Base-by-base conservation (phyloP, 306 rosid species). In the Cicer pinnatifidum region DNA sequence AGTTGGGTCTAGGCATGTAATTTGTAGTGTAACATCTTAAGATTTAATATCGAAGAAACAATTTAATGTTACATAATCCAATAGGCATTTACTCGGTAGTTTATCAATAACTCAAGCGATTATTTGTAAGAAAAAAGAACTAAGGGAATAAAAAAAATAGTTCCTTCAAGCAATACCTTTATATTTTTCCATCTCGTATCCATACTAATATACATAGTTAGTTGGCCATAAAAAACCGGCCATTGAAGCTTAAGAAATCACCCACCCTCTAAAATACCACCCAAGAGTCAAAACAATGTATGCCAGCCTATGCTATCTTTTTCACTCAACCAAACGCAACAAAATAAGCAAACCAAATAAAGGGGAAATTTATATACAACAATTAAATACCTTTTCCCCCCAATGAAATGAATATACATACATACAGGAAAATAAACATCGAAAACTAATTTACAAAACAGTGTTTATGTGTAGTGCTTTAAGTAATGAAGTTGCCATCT, bases 391-490 rank as follows among this genome's bases (percentile, higher is more conserved):
- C 66, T 62, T 45, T 45, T 41, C 28, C 81, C 63, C 63, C 70
- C 80, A 16, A 47, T 58, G 67, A 57, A 69, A 54, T 71, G 12
- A 60, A 77, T 43, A 59, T 12, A 23, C 59, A 28, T 73, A 81
- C 82, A 67, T 47, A 12, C 23, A 58, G 11, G 72, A 77, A 72
- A 16, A 75, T 46, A 11, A n/a, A 4, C 50, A 71, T n/a, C 19
- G 48, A 47, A 76, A 79, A 33, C 75, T 60, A 71, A 75, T 78
- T 82, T 86, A 95, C 93, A 95, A 88, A 81, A 95, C 97, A 59
- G 99, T 95, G 77, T 95, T 95, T 59, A 95, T 91, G 71, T 95
- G 97, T 59, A 95, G 92, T 19, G 99, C 99, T 85, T 95, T 95
- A 44, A 95, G 96, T 72, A 95, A 82, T 13, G 97, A 91, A 19